Evolutionary conservation across 192 early-diverging fungal species (phyloP), one percentile per base, ranked within the genome.

Genomic region (Chytriomyces sp.): DNA sequence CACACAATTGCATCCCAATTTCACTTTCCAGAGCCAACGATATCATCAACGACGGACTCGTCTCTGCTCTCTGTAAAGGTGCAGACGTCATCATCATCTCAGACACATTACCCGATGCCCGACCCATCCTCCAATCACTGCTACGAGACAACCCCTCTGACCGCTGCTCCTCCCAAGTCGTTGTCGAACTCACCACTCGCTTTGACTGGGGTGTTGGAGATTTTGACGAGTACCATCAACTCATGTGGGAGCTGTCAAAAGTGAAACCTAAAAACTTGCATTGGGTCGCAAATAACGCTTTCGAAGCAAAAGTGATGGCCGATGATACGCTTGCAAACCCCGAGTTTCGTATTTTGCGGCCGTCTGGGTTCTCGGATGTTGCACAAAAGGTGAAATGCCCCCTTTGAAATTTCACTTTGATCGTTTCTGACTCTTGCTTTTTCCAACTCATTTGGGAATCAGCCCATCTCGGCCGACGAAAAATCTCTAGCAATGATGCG

Each of bases 271-370:
- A 45, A n/a, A 75, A 75, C 45, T 66, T 75, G 47, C 60, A 45
- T 62, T 75, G 73, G 73, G 73, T 75, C 47, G 73, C 73, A 6
- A 75, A 75, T 66, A 75, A 75, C 43, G 73, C 73, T 16, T 75
- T 75, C 47, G 73, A 75, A 23, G 73, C 73, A 6, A 75, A 75
- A 66, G 73, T 75, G 7, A 75, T 75, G 73, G 73, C 73, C 9
- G 73, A 75, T 53, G 73, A 75, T 43, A 65, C 63, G 46, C 43
- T 35, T 18, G 73, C 73, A 7, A 75, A 47, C 44, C 73, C 73
- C 24, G 61, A 64, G 35, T 75, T 75, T 66, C 73, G 73, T 18
- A 64, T 75, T 66, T 50, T 75, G 46, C 61, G 73, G 23, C 73
- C 73, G 7, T 66, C 63, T 10, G 73, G 73, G 13, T 48, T 50